Evolutionary conservation across 345 rosid species (phyloP).

Genomic region (Ailanthus altissimus): DNA sequence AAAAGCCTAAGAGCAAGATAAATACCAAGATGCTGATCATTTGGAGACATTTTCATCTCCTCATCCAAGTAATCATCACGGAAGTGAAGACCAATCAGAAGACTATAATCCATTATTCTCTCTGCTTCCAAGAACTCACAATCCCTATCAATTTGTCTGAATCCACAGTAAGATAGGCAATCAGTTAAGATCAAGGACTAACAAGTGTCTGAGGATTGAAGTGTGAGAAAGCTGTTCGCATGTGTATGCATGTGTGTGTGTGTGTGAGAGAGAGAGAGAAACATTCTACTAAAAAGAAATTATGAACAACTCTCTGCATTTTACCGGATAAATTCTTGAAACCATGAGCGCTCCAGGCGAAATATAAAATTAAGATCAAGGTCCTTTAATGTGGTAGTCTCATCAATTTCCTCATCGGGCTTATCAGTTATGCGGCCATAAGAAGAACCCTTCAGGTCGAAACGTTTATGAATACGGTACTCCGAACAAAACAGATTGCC

Average conservation of each 20-base stretch:
- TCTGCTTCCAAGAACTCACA: conserved; percentile 95
- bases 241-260: neutral
- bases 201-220: neutral
- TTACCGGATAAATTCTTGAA: conserved; percentile 79
- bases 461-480: conserved; percentile 87
- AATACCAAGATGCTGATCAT: conserved; percentile 75
- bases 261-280: neutral
- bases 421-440: conserved; percentile 89
- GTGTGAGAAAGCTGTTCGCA: neutral
- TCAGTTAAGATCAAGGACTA: neutral
- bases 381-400: conserved; percentile 93
- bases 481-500: conserved; percentile 96
- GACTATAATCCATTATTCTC: conserved; percentile 96
- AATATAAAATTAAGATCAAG: conserved; percentile 88
- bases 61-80: conserved; percentile 81
- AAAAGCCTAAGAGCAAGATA: neutral
- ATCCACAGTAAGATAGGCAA: neutral
- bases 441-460: conserved; percentile 97
- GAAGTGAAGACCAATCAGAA: conserved; percentile 88
- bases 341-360: conserved; percentile 87
- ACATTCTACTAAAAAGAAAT: neutral
- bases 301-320: conserved; percentile 13
- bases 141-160: conserved; percentile 85
- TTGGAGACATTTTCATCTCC: conserved; percentile 90
- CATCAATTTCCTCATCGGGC: conserved; percentile 88